Evolutionary conservation across 2,329 filamentous ascomycete species (phyloP), one percentile per base, ranked within the genome.

Genomic region (Ophioceras dolichostomum): DNA sequence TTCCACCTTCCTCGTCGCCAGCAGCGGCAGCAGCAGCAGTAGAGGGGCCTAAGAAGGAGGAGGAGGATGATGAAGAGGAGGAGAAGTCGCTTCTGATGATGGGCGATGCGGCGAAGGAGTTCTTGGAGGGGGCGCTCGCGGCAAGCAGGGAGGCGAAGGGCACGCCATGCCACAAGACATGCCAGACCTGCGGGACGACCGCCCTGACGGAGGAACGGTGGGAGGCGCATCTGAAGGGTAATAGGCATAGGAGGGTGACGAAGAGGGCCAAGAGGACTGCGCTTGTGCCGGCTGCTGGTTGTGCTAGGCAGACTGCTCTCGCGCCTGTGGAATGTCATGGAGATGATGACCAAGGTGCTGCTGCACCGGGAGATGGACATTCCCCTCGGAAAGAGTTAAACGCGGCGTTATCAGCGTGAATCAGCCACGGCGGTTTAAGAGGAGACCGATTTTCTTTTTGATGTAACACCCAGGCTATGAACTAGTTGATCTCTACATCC

Each of bases 131-230:
- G 2, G 58, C 57, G 7, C 43, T 58, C 9, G 56, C 60, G 29
- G 54, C 58, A 7, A 54, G 67, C 29, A 61, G 57, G 16, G 64
- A 73, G n/a, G 65, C 22, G 8, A 30, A 76, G 40, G 62, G 81
- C 10, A 64, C 61, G 4, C 67, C 70, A 0, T 57, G 55, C 22
- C 74, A 76, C 43, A 70, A 70, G 46, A 71, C 68, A 14, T 98
- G 91, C 50, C 76, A 85, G 3, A 46, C 77, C 1, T 98, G 91
- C 51, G 61, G 85, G 47, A 70, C 72, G 40, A 73, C 75, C 17
- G 57, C 69, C 4, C 53, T 78, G 37, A 74, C 70, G 3, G 71
- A 78, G 43, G 61, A 69, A 41, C 49, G 62, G 39, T 70, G 67
- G 67, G 45, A 59, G 37, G 49, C 45, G 32, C 68, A 73, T 45